phyloP scores from a whole-genome alignment of 306 rosid genomes.

The Vigna unguiculata region DNA sequence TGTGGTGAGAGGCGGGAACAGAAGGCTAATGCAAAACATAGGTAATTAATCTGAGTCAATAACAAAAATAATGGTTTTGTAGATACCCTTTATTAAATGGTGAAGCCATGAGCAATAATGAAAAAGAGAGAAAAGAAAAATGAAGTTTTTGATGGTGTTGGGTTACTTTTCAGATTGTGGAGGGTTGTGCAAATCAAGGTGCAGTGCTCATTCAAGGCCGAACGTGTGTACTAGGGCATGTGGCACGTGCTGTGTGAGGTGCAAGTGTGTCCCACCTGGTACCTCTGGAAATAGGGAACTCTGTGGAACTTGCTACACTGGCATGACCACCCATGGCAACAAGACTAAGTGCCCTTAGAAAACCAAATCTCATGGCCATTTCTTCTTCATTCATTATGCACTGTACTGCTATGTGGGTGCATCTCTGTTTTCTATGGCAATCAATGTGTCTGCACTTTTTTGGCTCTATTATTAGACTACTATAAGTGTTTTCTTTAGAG shows the following conservation, averaged over 20 bases:
- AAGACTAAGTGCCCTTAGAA: slow-evolving; percentile 64
- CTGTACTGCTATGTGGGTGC: background rate
- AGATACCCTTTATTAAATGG: background rate
- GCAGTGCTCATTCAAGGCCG: slow-evolving; percentile 64
- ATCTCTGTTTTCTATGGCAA: background rate
- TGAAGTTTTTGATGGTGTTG: background rate
- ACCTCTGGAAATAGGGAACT: slow-evolving; percentile 72
- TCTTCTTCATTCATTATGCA: background rate
- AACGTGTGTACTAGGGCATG: slow-evolving; percentile 65
- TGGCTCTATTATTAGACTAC: background rate
- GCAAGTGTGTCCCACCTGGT: slow-evolving; percentile 83
- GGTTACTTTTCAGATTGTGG: slow-evolving; percentile 54
- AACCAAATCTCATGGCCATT: background rate
- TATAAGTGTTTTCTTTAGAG: background rate
- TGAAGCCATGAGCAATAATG: background rate
- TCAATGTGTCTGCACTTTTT: background rate
- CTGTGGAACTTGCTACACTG: slow-evolving; percentile 73
- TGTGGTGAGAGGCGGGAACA: slow-evolving; percentile 53
- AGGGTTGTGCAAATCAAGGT: slow-evolving; percentile 55
- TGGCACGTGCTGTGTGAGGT: slow-evolving; percentile 70
- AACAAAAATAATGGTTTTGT: background rate
- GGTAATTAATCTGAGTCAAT: slow-evolving; percentile 37
- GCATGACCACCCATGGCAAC: slow-evolving; percentile 71
- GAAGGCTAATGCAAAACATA: slow-evolving; percentile 56
- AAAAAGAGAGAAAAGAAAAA: background rate